Base-by-base conservation (phyloP, 352 stramenopile species). In the Albugo laibachii region DNA sequence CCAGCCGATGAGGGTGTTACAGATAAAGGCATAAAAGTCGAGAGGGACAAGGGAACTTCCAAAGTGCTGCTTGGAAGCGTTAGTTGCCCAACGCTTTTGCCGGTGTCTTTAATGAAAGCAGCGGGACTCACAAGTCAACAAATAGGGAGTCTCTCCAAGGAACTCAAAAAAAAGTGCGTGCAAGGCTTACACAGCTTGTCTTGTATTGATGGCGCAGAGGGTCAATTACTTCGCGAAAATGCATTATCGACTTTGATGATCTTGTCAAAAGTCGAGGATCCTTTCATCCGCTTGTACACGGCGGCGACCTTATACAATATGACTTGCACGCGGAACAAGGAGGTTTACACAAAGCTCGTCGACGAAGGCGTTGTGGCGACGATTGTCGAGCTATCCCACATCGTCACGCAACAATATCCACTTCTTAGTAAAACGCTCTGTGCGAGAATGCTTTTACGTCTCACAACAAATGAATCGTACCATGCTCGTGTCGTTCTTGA, bases 401-500 rank as follows among this genome's bases (percentile, higher is more conserved):
- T 67, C 18, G 58, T 66, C 2, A 65, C 83, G 43, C 45, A 61
- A 20, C 80, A 66, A 0, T 31, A 10, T 8, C 24, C 24, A 8
- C 8, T 31, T 31, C 8, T 31, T 31, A 61, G 79, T 34, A 88
- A 88, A 44, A 52, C 69, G 1, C 59, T 78, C 37, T 84, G 73
- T n/a, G 76, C 71, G 0, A 71, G 70, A 34, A 58, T 69, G 13
- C 41, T 88, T 13, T 69, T 83, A 11, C 70, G 73, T n/a, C 73
- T 88, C 21, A 80, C 70, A 5, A 63, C 72, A 24, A 72, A 88
- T 40, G 76, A 88, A 16, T 55, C 65, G 0, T 66, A 82, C 15
- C 76, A 86, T 57, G 83, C 84, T 45, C 60, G 69, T 2, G 71
- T 88, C 57, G 73, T 88, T 10, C 76, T 85, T 47, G 76, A 88